Conservation (phyloP, 2,329 filamentous ascomycete genomes). For the Penicillium sp. region DNA sequence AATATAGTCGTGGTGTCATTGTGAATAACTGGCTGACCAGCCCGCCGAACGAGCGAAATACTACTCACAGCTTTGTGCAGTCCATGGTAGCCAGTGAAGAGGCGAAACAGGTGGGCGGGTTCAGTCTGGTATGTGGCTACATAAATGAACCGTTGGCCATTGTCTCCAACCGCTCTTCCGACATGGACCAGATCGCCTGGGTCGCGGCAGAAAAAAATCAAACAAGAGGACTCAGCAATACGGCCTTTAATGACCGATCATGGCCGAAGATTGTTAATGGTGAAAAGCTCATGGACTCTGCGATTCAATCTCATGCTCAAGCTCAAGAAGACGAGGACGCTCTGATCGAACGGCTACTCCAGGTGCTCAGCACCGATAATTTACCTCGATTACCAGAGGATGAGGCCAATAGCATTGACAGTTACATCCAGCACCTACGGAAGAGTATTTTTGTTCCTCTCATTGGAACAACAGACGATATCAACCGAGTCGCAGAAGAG, state of each 20-base stretch:
- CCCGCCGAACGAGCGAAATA: constrained; percentile 38
- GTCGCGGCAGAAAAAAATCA: constrained; percentile 51
- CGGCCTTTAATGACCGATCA: constrained; percentile 56
- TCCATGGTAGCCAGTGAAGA: constrained; percentile 56
- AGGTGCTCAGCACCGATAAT: constrained; percentile 55
- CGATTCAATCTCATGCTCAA: constrained; percentile 48
- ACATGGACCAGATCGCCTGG: constrained; percentile 52
- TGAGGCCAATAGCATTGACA: constrained; percentile 49
- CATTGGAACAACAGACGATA: constrained; percentile 50
- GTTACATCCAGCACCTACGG: constrained; percentile 57
- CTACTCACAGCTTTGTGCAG: constrained; percentile 54
- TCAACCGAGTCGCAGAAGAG: constrained; percentile 33
- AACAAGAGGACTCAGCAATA: constrained; percentile 63
- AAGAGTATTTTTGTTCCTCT: constrained; percentile 63
- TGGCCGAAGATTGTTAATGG: constrained; percentile 65
- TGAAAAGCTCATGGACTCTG: constrained; percentile 53
- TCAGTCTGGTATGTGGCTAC: constrained; percentile 61
- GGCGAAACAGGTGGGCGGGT: constrained; percentile 61
- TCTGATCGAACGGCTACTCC: constrained; percentile 54
- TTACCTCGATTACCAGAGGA: constrained; percentile 42
- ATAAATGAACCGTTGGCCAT: constrained; percentile 56
- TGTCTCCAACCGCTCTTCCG: constrained; percentile 62
- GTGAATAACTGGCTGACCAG: constrained; percentile 60
- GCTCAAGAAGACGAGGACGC: constrained; percentile 47
- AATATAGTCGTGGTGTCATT: constrained; percentile 57